These are phyloP conservation scores for Didymellaceae sp. DNA, from an alignment of 2,329 filamentous ascomycete genomes.

Conservation along the genomic window DNA sequence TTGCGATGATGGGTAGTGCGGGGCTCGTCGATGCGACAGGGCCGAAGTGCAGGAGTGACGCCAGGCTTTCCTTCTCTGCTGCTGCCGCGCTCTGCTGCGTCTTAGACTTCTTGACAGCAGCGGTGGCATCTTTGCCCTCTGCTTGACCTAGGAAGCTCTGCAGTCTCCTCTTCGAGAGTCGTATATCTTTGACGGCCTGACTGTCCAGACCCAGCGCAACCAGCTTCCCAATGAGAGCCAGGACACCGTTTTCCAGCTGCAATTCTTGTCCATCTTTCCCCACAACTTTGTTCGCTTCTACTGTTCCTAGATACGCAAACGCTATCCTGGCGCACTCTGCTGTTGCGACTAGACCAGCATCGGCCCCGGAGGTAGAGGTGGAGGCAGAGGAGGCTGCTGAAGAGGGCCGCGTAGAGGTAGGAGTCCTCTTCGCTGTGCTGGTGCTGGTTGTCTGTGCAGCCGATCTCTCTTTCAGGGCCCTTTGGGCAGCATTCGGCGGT, in stretches of 20 bases:
- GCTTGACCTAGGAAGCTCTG: slow-evolving; percentile 48
- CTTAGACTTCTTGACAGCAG: slow-evolving; percentile 18
- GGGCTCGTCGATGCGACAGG: slow-evolving; percentile 42
- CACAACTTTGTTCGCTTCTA: slow-evolving; percentile 60
- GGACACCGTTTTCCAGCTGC: slow-evolving; percentile 76
- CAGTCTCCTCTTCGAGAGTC: slow-evolving; percentile 68
- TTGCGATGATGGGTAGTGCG: slow-evolving; percentile 63
- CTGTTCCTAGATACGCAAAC: slow-evolving; percentile 67
- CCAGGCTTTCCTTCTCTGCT: slow-evolving; percentile 56
- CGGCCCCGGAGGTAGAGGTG: no score
- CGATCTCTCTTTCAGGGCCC: slow-evolving; percentile 66
- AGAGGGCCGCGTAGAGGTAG: slow-evolving; percentile 45
- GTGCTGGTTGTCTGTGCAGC: slow-evolving; percentile 67
- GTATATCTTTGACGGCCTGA: slow-evolving; percentile 72
- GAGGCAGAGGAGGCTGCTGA: slow-evolving; percentile 39
- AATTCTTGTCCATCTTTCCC: slow-evolving; percentile 64
- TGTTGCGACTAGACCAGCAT: slow-evolving; percentile 56
- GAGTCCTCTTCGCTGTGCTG: slow-evolving; percentile 57
- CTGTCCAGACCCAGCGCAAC: slow-evolving; percentile 69
- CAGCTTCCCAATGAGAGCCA: slow-evolving; percentile 71
- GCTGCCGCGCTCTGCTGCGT: slow-evolving; percentile 38
- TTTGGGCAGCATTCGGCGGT: slow-evolving; percentile 55
- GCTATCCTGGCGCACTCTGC: slow-evolving; percentile 74
- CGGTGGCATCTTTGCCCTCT: slow-evolving; percentile 5
- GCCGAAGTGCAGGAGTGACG: slow-evolving; percentile 69